Percentiles rank a stretch among this genome's conserved stretches.
phyloP scores from a whole-genome alignment of 2,329 filamentous ascomycete species.

The Colletotrichum incanum region DNA sequence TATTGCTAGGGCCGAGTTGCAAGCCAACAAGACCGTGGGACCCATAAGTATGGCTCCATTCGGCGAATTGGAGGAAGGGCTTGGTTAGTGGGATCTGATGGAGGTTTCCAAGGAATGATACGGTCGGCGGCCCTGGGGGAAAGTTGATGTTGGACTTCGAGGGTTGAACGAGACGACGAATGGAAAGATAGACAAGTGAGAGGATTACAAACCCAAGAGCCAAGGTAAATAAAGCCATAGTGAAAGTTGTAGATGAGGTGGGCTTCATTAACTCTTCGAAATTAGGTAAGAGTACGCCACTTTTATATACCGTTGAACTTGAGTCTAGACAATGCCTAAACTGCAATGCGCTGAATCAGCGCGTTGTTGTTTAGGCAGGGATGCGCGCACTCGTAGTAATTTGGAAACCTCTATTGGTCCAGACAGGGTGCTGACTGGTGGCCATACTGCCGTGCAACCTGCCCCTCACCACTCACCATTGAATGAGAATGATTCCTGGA shows the following conservation, averaged over 20 bases:
- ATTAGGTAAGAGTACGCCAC: not conserved
- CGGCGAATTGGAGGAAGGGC: constrained; percentile 48
- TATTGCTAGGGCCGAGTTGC: constrained; percentile 49
- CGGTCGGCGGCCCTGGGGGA: constrained; percentile 46
- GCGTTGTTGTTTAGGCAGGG: not conserved
- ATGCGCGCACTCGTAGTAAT: not conserved
- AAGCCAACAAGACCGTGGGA: constrained; percentile 49
- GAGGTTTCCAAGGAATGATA: constrained; percentile 48
- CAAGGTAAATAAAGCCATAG: not conserved
- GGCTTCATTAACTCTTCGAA: not conserved
- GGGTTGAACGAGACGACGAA: not conserved
- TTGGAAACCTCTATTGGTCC: not conserved
- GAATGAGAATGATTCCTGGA: not conserved
- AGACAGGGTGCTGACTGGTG: not conserved
- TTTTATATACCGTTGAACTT: not conserved
- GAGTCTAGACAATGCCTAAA: not conserved
- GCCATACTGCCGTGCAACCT: not conserved
- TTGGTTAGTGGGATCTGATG: constrained; percentile 47
- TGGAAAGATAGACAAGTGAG: not conserved
- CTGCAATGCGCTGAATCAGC: constrained; percentile 14
- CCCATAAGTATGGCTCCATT: constrained; percentile 54
- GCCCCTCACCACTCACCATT: not conserved
- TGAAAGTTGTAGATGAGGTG: not conserved
- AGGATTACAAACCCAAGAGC: not conserved
- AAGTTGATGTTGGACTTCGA: constrained; percentile 22